Percentiles rank a stretch among this genome's conserved stretches.
Conservation (phyloP, 768 basidiomycete species). For the Podaxis pistillaris region DNA sequence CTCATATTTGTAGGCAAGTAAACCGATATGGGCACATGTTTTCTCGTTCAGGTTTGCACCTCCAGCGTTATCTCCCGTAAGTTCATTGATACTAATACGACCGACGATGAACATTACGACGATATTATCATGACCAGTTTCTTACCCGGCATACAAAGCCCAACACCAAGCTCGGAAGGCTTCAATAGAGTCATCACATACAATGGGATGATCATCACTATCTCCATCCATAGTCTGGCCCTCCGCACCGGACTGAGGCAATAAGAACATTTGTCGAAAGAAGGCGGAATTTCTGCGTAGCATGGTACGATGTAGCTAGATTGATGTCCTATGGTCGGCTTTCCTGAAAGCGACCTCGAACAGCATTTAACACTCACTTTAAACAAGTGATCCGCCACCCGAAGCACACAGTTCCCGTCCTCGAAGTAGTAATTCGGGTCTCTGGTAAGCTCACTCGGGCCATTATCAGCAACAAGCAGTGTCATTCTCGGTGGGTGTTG, state of each 20-base stretch:
- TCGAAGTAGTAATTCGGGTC: not conserved
- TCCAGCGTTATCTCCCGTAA: not conserved
- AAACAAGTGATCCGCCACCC: not conserved
- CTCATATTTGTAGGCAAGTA: conserved; percentile 1
- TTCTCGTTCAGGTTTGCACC: not conserved
- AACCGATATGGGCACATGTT: not conserved
- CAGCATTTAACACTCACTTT: not conserved
- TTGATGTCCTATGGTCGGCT: not conserved
- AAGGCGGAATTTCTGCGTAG: not conserved
- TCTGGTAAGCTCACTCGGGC: not conserved
- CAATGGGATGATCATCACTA: not conserved
- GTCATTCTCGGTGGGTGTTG: too few relatives aligned
- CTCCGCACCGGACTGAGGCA: not conserved
- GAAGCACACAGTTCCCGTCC: not conserved
- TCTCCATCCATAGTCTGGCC: not conserved
- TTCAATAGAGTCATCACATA: not conserved
- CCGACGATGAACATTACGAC: not conserved
- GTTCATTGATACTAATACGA: not conserved
- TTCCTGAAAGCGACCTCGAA: not conserved
- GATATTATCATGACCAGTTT: not conserved
- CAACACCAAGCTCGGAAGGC: conserved; percentile 4
- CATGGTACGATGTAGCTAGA: conserved; percentile 1
- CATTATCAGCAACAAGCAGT: too few relatives aligned
- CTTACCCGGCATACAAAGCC: not conserved
- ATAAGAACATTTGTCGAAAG: not conserved